Evolutionary conservation across 225 moss, liverwort and hornwort genomes (phyloP), one percentile per base, ranked within the genome.

Genomic region (Sphagnum contortum): DNA sequence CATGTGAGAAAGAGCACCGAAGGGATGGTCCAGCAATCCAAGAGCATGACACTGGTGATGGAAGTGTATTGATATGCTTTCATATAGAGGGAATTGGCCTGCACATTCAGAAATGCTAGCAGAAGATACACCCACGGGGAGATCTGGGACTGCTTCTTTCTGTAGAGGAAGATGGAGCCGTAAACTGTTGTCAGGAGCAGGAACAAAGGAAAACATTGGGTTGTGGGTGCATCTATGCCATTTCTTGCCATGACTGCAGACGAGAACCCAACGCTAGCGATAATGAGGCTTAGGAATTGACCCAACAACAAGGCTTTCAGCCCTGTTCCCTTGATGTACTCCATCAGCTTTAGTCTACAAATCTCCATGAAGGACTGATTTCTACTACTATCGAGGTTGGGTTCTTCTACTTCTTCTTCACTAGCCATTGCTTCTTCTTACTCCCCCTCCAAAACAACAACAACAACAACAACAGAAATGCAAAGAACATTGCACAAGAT

Each of bases 11-110:
- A 5, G 50, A 98, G 61, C 57, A 98, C 98, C 65, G 87, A 90
- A 2, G 98, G 98, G 53, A 98, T 89, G 60, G 77, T 76, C 98
- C 93, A 93, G 80, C 98, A 98, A 64, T 98, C 98, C 61, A 98
- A 74, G 62, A 98, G 82, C 90, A 93, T 98, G 12, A 89, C 87
- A 61, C 89, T 89, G 9, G 98, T 98, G 67, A 98, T 90, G 50
- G 96, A 86, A 0, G 90, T 93, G 77, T 82, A 93, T 65, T 93
- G 93, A 59, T 84, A 93, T n/a, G 98, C 85, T 68, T 90, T 91
- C 68, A 82, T 78, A 2, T 73, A 92, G 4, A 98, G 61, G 64
- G 89, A 98, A 3, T 86, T 93, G 29, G 78, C 87, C 77, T 98
- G 91, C 71, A 98, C 78, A 51, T 98, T 93, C 8, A 93, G 66